Base-by-base conservation (phyloP, 495 filamentous ascomycete genomes). In the Aspergillus biplanus region DNA sequence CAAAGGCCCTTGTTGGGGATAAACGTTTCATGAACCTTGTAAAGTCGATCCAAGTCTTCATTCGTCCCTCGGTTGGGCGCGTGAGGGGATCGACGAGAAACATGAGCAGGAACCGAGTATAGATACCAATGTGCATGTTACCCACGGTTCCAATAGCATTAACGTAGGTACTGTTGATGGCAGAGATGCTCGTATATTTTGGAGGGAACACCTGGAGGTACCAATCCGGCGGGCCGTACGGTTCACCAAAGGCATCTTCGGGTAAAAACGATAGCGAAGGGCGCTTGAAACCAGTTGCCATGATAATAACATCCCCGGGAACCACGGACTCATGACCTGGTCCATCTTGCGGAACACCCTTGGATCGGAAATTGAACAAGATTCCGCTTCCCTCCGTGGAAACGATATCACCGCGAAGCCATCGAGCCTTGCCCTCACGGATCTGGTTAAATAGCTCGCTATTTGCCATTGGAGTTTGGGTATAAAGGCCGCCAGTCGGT, bases 41-140 rank as follows among this genome's bases (percentile, higher is more conserved):
- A 81, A 94, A 89, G 68, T 91, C 88, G 67, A 96, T 92, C 92
- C 92, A 96, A 6, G 84, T 79, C 75, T 89, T 87, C 91, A 95
- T 96, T 82, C 87, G 86, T 27, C 82, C 84, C 37, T 86, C 80
- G 1, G 80, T 85, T 0, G 92, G 92, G 18, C 88, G 80, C 0
- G 91, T 87, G 50, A 93, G 75, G 1, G 90, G 90, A 67, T 95
- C 91, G 11, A 89, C 85, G 52, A 95, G 79, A 70, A 94, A 94
- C 90, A 94, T 92, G 34, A 95, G 82, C 35, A 96, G 77, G 63
- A 96, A 87, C 0, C 92, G 80, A 0, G 92, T 95, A 74, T 94
- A 95, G 59, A 96, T 93, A 16, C 91, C 92, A 33, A 95, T 93
- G 65, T 96, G 91, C 80, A 89, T 94, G 69, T 95, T 92, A 0